phyloP scores from a whole-genome alignment of 257 asterid species.

The Nicotiana otophora region DNA sequence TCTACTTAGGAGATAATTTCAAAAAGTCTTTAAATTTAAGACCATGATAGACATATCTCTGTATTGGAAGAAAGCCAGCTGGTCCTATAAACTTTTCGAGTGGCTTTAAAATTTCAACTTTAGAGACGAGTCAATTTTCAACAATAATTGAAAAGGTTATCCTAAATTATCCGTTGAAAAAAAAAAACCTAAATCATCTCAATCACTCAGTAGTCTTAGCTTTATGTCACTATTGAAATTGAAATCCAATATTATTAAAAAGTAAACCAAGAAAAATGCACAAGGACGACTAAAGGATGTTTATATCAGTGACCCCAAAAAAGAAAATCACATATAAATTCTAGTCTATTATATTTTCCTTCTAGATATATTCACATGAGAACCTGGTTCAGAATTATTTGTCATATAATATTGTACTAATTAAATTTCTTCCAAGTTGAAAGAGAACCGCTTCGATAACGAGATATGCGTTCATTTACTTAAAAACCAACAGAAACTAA shows the following conservation, averaged over 20 bases:
- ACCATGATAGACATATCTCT: not conserved
- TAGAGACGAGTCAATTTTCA: constrained; percentile 2
- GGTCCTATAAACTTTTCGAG: not conserved
- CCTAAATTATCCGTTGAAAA: not conserved
- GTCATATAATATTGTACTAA: not conserved
- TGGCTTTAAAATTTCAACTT: not conserved
- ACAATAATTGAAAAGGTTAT: not conserved
- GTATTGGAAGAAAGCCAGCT: not conserved
- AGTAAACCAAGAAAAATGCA: not conserved
- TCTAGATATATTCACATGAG: not conserved
- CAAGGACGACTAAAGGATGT: not conserved
- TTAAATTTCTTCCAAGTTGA: not conserved
- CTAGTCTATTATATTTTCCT: not conserved
- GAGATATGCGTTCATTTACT: not conserved
- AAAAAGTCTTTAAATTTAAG: not conserved
- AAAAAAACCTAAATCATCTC: not conserved
- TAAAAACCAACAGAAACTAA: too few relatives aligned
- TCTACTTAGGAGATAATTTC: not conserved
- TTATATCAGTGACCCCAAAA: not conserved
- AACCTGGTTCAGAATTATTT: not conserved
- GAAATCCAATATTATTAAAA: not conserved
- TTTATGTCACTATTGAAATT: not conserved
- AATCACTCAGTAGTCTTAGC: not conserved
- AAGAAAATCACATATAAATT: not conserved
- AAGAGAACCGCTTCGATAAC: too few relatives aligned